Evolutionary conservation across 2,329 filamentous ascomycete genomes (phyloP).

Genomic region (Pseudogymnoascus sp.): DNA sequence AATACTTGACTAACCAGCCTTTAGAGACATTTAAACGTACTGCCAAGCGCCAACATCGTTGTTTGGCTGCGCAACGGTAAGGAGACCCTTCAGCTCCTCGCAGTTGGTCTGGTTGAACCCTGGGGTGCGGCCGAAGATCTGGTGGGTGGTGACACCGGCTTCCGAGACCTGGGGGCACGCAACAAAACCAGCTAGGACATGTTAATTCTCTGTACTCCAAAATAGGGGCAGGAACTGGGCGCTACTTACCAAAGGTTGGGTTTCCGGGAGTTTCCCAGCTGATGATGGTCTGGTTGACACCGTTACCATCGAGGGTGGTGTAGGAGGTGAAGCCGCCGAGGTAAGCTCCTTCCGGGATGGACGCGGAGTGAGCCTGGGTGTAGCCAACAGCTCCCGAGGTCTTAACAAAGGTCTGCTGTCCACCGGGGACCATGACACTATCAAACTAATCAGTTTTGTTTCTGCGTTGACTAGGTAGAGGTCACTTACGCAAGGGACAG

Average conservation of each 20-base stretch:
- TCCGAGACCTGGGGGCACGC: slow-evolving; percentile 20
- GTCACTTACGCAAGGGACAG: slow-evolving; percentile 26
- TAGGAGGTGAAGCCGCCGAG: slow-evolving; percentile 40
- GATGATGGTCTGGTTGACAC: not conserved
- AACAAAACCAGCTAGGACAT: slow-evolving; percentile 25
- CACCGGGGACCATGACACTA: slow-evolving; percentile 51
- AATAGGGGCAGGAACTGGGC: slow-evolving; percentile 22
- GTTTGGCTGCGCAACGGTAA: slow-evolving; percentile 22
- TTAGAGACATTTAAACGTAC: slow-evolving; percentile 28
- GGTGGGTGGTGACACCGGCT: slow-evolving; percentile 17
- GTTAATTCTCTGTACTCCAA: slow-evolving; percentile 25
- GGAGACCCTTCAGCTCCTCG: slow-evolving; percentile 28
- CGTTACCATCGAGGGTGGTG: slow-evolving; percentile 16
- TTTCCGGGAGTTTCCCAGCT: not conserved
- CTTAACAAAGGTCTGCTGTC: slow-evolving; percentile 53
- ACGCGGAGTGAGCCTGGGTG: slow-evolving; percentile 46
- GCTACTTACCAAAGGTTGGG: not conserved
- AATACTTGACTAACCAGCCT: not conserved
- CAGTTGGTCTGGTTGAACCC: slow-evolving; percentile 29
- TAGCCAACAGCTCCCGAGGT: slow-evolving; percentile 48
- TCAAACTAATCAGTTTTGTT: not conserved
- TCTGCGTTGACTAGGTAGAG: not conserved
- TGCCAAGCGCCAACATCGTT: slow-evolving; percentile 33
- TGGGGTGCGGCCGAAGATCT: slow-evolving; percentile 25
- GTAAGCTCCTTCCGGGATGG: slow-evolving; percentile 43